These are phyloP conservation scores for Epichloe uncinata DNA, from an alignment of 2,329 filamentous ascomycete genomes.

Conservation along the genomic window DNA sequence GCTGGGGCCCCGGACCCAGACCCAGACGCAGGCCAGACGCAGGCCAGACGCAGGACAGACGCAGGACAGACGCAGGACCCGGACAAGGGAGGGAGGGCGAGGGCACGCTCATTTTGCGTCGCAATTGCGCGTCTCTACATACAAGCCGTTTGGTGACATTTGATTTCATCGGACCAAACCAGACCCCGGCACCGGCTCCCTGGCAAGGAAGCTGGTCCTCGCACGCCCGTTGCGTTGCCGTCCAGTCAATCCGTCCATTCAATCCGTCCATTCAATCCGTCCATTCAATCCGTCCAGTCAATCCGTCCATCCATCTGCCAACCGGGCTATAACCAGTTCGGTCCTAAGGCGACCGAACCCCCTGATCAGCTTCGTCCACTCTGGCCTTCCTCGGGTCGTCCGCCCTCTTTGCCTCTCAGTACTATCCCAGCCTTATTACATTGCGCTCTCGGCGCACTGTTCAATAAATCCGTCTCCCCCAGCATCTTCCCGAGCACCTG, in stretches of 20 bases:
- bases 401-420: not conserved
- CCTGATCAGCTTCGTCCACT: conserved; percentile 3
- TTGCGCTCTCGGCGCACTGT: conserved; percentile 2
- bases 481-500: not conserved
- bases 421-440: conserved; percentile 1
- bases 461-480: not conserved
- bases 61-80: no score
- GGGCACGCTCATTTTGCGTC: not conserved
- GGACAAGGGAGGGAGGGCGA: not conserved
- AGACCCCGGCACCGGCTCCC: not conserved
- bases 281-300: not conserved
- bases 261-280: not conserved
- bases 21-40: no score
- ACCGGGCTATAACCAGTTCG: conserved; percentile 1
- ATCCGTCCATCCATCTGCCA: conserved; percentile 1
- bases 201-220: not conserved
- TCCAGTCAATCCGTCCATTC: not conserved
- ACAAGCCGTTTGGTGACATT: not conserved
- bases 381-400: conserved; percentile 5
- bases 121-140: not conserved
- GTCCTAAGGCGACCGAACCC: conserved; percentile 2
- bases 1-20: not conserved
- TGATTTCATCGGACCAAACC: no score
- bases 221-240: not conserved
- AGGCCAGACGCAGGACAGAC: not conserved